phyloP scores from a whole-genome alignment of 2,329 filamentous ascomycete genomes.

The Penicillium sp. region DNA sequence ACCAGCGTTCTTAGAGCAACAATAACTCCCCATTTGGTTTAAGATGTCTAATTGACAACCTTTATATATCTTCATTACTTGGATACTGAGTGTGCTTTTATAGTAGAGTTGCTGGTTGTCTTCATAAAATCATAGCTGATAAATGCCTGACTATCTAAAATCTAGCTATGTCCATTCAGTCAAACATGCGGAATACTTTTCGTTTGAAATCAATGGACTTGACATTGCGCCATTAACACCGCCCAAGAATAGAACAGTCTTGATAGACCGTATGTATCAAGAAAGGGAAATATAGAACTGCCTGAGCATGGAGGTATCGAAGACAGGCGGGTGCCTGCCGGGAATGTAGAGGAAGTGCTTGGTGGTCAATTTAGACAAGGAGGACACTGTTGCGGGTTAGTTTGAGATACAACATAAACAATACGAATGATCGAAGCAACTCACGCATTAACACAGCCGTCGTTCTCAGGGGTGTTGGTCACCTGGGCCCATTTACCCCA shows the following conservation, averaged over 20 bases:
- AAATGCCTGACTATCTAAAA: conserved; percentile 18
- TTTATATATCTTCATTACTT: background rate
- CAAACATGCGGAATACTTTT: conserved; percentile 26
- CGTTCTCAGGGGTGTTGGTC: conserved; percentile 31
- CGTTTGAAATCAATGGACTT: conserved; percentile 20
- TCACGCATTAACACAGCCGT: conserved; percentile 18
- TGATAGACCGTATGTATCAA: conserved; percentile 18
- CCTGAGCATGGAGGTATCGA: conserved; percentile 23
- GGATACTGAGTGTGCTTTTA: background rate
- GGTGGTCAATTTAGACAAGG: conserved; percentile 20
- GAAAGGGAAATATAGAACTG: conserved; percentile 18
- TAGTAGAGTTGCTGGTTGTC: background rate
- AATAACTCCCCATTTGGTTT: conserved; percentile 1
- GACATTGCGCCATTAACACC: conserved; percentile 27
- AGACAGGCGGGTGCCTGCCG: conserved; percentile 16
- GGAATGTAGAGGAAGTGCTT: conserved; percentile 12
- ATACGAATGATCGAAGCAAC: background rate
- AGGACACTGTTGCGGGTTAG: conserved; percentile 15
- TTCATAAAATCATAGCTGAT: conserved; percentile 16
- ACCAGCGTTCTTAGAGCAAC: conserved; percentile 8
- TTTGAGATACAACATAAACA: background rate
- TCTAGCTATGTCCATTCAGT: conserved; percentile 18
- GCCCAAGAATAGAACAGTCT: conserved; percentile 18
- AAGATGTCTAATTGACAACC: conserved; percentile 9
- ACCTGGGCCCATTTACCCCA: conserved; percentile 85